These are phyloP conservation scores for Pelomyxa schiedti DNA, from an alignment of 78 protist genomes.

Conservation along the genomic window DNA sequence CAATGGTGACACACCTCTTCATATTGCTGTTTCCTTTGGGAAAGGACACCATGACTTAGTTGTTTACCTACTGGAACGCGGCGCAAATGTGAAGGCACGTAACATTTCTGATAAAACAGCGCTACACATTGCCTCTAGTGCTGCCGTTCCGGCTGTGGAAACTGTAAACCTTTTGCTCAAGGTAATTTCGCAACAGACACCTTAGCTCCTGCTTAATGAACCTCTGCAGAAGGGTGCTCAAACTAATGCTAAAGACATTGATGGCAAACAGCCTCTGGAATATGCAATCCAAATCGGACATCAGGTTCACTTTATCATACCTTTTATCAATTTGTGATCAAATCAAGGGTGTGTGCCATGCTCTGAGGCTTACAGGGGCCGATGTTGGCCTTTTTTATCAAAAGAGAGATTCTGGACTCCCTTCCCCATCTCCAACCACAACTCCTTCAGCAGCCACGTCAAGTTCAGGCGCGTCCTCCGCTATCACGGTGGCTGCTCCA, in stretches of 20 bases:
- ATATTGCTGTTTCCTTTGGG: background rate
- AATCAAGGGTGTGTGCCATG: background rate
- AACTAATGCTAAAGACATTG: background rate
- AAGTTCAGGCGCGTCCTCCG: background rate
- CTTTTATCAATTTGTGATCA: background rate
- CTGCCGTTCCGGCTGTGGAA: background rate
- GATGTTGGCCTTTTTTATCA: background rate
- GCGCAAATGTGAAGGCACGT: slow-evolving; percentile 20
- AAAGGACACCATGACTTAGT: background rate
- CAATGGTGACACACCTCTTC: background rate
- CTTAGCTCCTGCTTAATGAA: background rate
- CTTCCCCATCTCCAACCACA: background rate
- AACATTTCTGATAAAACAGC: slow-evolving; percentile 35
- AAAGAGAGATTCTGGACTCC: background rate
- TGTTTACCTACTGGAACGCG: background rate
- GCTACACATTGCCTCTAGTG: slow-evolving; percentile 25
- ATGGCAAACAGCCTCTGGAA: background rate
- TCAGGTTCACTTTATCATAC: background rate
- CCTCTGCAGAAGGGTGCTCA: background rate
- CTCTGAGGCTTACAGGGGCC: background rate
- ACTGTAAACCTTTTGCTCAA: background rate
- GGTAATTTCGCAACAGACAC: background rate
- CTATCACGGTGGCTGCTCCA: too few species aligned
- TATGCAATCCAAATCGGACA: background rate
- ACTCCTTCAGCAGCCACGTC: background rate